These are phyloP conservation scores for Aechmea fasciata DNA, from an alignment of 176 grass and related monocot genomes.

Conservation along the genomic window DNA sequence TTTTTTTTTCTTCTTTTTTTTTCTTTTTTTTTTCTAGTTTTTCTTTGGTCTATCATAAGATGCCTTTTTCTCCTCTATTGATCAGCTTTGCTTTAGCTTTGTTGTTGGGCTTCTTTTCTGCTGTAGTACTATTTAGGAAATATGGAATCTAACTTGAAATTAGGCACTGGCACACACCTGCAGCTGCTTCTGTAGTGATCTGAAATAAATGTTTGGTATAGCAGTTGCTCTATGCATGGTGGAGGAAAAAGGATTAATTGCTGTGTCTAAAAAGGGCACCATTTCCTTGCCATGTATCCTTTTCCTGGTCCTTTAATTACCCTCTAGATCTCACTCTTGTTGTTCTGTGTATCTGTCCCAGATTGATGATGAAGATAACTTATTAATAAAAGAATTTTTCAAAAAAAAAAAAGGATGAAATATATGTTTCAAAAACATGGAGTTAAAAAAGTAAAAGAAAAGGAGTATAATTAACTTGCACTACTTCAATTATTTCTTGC, in stretches of 20 bases:
- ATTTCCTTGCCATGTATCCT: background rate
- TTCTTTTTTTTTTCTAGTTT: background rate
- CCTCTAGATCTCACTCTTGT: too few relatives aligned
- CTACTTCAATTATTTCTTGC: background rate
- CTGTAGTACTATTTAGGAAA: background rate
- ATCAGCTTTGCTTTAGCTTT: background rate
- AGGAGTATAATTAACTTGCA: background rate
- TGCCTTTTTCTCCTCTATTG: background rate
- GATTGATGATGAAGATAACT: background rate
- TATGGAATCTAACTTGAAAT: conserved; percentile 2
- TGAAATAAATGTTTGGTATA: background rate
- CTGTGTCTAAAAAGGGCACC: background rate
- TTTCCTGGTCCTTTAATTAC: background rate
- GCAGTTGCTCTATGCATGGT: background rate
- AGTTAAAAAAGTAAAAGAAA: too few relatives aligned
- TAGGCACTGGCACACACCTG: background rate
- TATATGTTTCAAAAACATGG: too few relatives aligned
- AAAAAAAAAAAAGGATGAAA: too few relatives aligned
- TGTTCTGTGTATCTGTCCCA: background rate
- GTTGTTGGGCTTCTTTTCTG: background rate
- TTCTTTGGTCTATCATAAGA: background rate
- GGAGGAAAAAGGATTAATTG: conserved; percentile 4
- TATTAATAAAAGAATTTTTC: too few relatives aligned
- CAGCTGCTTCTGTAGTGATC: background rate
- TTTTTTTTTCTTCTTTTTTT: background rate